Evolutionary conservation across 169 alveolate species (phyloP).

Genomic region (Babesia caballi): DNA sequence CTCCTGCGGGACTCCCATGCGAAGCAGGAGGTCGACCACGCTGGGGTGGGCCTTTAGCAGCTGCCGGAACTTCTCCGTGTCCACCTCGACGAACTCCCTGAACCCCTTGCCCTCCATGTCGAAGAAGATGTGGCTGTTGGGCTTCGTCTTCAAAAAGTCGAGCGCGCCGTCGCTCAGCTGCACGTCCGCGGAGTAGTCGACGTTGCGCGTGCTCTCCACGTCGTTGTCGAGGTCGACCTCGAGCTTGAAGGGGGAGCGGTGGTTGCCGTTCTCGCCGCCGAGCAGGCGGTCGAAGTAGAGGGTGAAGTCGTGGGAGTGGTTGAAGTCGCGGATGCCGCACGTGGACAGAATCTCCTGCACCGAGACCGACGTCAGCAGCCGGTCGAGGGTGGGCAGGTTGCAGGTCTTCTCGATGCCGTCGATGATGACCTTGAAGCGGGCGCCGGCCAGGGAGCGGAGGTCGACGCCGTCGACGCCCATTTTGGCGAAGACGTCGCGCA

Average conservation of each 20-base stretch:
- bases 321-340: conserved; percentile 55
- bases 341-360: conserved; percentile 37
- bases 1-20: conserved; percentile 61
- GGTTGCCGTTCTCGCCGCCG: conserved; percentile 35
- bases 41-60: conserved; percentile 55
- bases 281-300: conserved; percentile 54
- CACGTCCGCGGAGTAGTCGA: conserved; percentile 47
- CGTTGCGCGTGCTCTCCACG: conserved; percentile 33
- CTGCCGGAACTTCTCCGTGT: conserved; percentile 51
- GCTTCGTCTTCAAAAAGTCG: conserved; percentile 48
- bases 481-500: conserved; percentile 34
- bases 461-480: conserved; percentile 20
- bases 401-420: conserved; percentile 58
- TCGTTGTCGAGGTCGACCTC: conserved; percentile 52
- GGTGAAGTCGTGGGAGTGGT: conserved; percentile 53
- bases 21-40: conserved; percentile 51
- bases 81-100: conserved; percentile 63
- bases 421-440: conserved; percentile 47
- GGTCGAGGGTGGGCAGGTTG: conserved; percentile 23
- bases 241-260: conserved; percentile 34
- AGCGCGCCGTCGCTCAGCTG: conserved; percentile 29
- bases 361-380: conserved; percentile 31
- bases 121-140: conserved; percentile 54
- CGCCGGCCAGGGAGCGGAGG: conserved; percentile 23
- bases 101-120: conserved; percentile 53